phyloP scores from a whole-genome alignment of 305 asterid species.

The Solanum aculeatissimum region DNA sequence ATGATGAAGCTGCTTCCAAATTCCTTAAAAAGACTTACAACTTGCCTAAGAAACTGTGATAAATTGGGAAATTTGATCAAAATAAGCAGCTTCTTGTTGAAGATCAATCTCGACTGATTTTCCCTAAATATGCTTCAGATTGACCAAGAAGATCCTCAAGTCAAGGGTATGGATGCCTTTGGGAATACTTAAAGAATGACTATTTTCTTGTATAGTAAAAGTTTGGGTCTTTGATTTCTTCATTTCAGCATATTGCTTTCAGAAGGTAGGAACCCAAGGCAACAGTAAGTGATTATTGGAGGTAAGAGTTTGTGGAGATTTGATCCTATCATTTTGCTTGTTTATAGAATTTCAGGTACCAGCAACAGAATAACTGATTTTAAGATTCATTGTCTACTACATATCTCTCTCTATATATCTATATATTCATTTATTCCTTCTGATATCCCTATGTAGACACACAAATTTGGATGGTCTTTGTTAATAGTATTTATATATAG shows the following conservation, averaged over 20 bases:
- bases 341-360: neutral
- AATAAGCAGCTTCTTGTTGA: neutral
- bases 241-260: neutral
- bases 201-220: neutral
- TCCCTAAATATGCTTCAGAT: neutral
- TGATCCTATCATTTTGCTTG: neutral
- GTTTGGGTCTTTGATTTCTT: neutral
- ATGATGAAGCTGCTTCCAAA: conserved; percentile 80
- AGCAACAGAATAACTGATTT: neutral
- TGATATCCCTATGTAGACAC: neutral
- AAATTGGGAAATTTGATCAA: neutral
- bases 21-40: conserved; percentile 92
- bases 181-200: neutral
- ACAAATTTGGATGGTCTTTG: neutral
- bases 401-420: neutral
- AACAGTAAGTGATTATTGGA: neutral
- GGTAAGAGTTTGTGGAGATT: neutral
- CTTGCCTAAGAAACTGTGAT: conserved; percentile 65
- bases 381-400: neutral
- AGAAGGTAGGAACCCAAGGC: neutral
- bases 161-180: neutral
- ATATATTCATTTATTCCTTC: neutral
- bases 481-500: neutral
- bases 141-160: neutral
- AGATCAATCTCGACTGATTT: neutral